Evolutionary conservation across 2,329 filamentous ascomycete genomes (phyloP).

Genomic region (Cordyceps javanica): DNA sequence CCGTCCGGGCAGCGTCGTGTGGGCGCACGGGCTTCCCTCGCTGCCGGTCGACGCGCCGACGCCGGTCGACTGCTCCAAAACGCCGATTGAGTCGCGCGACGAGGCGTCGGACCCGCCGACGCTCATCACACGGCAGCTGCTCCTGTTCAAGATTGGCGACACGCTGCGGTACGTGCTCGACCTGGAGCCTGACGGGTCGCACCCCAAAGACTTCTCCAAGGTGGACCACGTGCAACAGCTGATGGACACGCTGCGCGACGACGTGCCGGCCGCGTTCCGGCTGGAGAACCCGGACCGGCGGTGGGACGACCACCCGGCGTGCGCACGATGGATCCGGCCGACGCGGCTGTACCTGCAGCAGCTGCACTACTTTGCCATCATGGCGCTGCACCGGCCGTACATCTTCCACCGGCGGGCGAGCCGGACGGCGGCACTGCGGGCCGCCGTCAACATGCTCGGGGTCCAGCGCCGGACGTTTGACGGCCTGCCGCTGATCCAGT

Average conservation of each 20-base stretch:
- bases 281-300: slow-evolving; percentile 49
- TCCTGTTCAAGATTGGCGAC: slow-evolving; percentile 41
- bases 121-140: slow-evolving; percentile 47
- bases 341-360: slow-evolving; percentile 43
- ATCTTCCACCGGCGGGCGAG: slow-evolving; percentile 51
- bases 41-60: slow-evolving; percentile 48
- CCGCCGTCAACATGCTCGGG: slow-evolving; percentile 49
- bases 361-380: slow-evolving; percentile 45
- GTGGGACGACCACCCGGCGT: slow-evolving; percentile 47
- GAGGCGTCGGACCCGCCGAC: slow-evolving; percentile 48
- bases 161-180: slow-evolving; percentile 48
- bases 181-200: slow-evolving; percentile 50
- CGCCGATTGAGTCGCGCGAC: slow-evolving; percentile 41
- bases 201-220: slow-evolving; percentile 46
- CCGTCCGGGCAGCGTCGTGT: slow-evolving; percentile 50
- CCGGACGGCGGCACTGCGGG: slow-evolving; percentile 49
- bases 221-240: slow-evolving; percentile 49
- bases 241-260: slow-evolving; percentile 41
- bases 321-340: slow-evolving; percentile 43
- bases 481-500: slow-evolving; percentile 43
- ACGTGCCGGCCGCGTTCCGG: slow-evolving; percentile 47
- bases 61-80: slow-evolving; percentile 40
- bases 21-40: slow-evolving; percentile 38
- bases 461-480: slow-evolving; percentile 46
- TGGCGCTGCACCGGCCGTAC: slow-evolving; percentile 57